Base-by-base conservation (phyloP, 495 filamentous ascomycete species). In the Aspergillus ostianus region DNA sequence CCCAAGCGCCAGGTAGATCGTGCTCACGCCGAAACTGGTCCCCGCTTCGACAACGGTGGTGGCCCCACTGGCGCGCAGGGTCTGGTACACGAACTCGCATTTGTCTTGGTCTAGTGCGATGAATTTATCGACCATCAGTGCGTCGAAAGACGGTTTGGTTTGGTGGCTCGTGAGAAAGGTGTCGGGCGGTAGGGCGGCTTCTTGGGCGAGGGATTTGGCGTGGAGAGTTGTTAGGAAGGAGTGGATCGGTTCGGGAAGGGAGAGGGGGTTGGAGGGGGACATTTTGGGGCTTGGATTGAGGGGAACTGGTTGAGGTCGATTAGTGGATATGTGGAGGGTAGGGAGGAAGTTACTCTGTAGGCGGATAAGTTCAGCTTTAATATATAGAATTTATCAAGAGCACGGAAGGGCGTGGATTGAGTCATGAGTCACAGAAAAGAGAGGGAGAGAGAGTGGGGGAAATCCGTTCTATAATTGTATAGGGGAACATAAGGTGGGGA, bases 21-120 rank as follows among this genome's bases (percentile, higher is more conserved):
- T 85, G 52, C 78, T 82, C 2, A 87, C 82, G 13, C 84, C 84
- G 55, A 80, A 86, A 52, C 78, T 81, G 6, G 84, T 86, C 7
- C 84, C 84, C 0, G 78, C 81, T 58, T 86, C 84, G 19, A 86
- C 78, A 41, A 84, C 68, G 27, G 77, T 81, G 3, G 62, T 75
- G 2, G 81, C 83, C 1, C 73, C 71, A 15, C 69, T 76, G n/a
- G 74, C 66, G 46, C 70, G 66, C 15, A 70, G 58, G 6, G 84
- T 56, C 21, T 80, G 81, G 60, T 86, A 86, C 6, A 83, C 63
- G 32, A 85, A 71, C 3, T 80, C 72, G 59, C 74, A 80, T 61
- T 86, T 86, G 61, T 85, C 80, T 10, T 79, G 65, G 19, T 84
- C 82, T 0, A 85, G 68, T 0, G 82, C 82, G 55, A 85, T 77